Evolutionary conservation across 495 filamentous ascomycete genomes (phyloP), one percentile per base, ranked within the genome.

Genomic region (Hyaloscypha finlandica): DNA sequence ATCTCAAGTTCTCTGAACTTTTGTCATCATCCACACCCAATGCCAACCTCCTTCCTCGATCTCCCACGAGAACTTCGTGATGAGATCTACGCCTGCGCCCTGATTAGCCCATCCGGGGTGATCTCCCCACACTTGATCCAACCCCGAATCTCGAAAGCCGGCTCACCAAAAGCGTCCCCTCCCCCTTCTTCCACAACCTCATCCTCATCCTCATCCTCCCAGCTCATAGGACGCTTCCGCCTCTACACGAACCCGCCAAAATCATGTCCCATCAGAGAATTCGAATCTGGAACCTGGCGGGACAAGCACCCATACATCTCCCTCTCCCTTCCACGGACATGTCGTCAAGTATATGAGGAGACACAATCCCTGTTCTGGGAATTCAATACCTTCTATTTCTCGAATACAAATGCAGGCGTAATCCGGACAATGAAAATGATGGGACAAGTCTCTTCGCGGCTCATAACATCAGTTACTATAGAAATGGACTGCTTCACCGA

Each of bases 31-130:
- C 25, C 22, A 31, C 56, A 37, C 39, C 32, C 62, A 60, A 70
- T 70, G 68, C 59, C 68, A n/a, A 63, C 63, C 12, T 29, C 33
- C 3, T 65, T 70, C 25, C 32, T 70, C 39, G 51, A 63, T 57
- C 64, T 70, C 3, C 68, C 68, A 16, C 64, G 64, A 58, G 68
- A 73, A 64, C 12, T 71, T 37, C 68, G 68, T 39, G 59, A 69
- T 51, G 6, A 64, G 39, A 71, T 73, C 37, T 73, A 71, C 55
- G 16, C n/a, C 4, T 30, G 52, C 55, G 22, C 63, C 54, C 69
- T 72, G 11, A 45, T 70, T 33, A 71, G 69, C 16, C 65, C 67
- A 8, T 64, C 56, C 11, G 56, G 55, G 35, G 56, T 62, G 12
- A 53, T 68, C 19, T 16, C 20, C 29, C 59, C 59, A 29, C 25